Base-by-base conservation (phyloP, 768 basidiomycete genomes). In the Mrakia blollopis region DNA sequence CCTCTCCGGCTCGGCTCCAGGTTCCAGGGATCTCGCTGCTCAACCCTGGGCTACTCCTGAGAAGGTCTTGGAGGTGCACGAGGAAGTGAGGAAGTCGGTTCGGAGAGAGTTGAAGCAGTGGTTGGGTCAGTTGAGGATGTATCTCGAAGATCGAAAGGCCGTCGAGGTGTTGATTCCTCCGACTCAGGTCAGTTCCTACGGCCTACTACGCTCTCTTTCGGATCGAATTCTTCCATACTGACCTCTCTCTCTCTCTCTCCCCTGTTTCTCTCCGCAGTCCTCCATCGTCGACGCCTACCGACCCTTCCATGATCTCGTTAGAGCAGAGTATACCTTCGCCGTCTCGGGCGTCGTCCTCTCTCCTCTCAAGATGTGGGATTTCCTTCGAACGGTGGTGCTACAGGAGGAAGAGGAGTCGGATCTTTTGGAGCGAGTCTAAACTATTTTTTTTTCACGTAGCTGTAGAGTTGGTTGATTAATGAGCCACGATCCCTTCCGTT, bases 101-200 rank as follows among this genome's bases (percentile, higher is more conserved):
- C 88, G 89, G 78, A 83, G 90, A 30, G 87, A 87, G 41, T 84
- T 86, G 4, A 85, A 83, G n/a, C 86, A 68, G 28, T 83, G 83
- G 81, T 79, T 91, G 25, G 86, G 83, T 10, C 87, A 89, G 74
- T 83, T 97, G 81, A 85, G 87, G 80, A 80, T 92, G 76, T 98
- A 95, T 82, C 86, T 99, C 11, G 89, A 90, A 80, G 91, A 94
- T 80, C 88, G 89, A 75, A 86, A 89, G 76, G 93, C 93, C 7
- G 91, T 91, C 44, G 85, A 85, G 3, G 90, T 98, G 11, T 85
- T 98, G 73, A 83, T 97, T 39, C 87, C 87, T 41, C 93, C 94
- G 79, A 86, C 92, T 35, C 78, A 83, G 77, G 85, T 84, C 52
- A 78, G 84, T 82, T 41, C 6, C 9, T 10, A 11, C 44, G 44